These are phyloP conservation scores for Ajuga chamaepitys DNA, from an alignment of 257 asterid genomes.

Conservation along the genomic window DNA sequence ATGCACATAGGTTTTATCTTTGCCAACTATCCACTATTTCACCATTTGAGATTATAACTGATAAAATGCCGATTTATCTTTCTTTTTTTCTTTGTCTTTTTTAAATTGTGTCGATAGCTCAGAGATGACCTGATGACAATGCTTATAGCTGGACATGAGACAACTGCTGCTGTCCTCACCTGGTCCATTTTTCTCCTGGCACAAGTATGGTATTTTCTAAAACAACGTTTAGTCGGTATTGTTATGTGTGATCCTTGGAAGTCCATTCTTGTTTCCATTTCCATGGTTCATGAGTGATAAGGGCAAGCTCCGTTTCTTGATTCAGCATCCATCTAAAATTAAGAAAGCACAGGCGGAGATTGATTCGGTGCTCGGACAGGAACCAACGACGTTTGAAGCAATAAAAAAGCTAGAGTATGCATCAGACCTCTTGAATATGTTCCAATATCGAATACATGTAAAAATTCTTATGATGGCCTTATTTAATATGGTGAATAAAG, in stretches of 20 bases:
- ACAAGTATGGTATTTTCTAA: constrained; percentile 46
- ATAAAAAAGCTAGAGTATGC: constrained; percentile 72
- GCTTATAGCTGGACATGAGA: constrained; percentile 99
- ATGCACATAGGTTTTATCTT: too few species aligned
- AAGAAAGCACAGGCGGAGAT: constrained; percentile 90
- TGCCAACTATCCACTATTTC: neutral
- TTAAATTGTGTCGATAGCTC: constrained; percentile 49
- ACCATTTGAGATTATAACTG: neutral
- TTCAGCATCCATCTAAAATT: constrained; percentile 87
- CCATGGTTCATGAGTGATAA: constrained; percentile 3
- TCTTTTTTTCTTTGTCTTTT: neutral
- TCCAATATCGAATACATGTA: neutral
- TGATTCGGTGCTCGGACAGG: constrained; percentile 70
- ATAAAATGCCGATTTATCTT: neutral
- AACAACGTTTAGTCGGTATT: neutral
- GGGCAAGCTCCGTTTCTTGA: constrained; percentile 12
- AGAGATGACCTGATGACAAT: constrained; percentile 97
- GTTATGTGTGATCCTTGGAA: neutral
- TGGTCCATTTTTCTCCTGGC: constrained; percentile 94
- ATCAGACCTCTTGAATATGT: neutral
- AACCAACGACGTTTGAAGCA: constrained; percentile 50
- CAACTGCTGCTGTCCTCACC: constrained; percentile 96
- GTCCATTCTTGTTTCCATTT: neutral
- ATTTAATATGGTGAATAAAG: neutral
- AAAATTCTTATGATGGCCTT: too few species aligned